Evolutionary conservation across 148 eudicot species (phyloP).

Genomic region (Agrostemma githago): DNA sequence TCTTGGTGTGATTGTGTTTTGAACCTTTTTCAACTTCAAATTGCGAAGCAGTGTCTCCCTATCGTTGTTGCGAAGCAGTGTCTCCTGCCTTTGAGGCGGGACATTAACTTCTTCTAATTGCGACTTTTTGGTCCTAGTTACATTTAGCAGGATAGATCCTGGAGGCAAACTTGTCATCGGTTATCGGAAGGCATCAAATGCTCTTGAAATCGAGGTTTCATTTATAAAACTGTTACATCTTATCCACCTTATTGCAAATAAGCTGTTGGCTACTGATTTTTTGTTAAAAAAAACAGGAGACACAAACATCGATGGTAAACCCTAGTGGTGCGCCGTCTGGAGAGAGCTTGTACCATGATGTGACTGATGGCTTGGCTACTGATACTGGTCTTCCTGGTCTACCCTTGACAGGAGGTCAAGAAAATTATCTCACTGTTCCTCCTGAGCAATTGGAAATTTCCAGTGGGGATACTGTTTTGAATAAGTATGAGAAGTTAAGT

Average conservation of each 20-base stretch:
- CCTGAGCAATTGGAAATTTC: constrained; percentile 26
- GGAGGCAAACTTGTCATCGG: constrained; percentile 91
- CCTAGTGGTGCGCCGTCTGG: constrained; percentile 45
- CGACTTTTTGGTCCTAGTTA: constrained; percentile 42
- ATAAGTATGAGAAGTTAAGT: constrained; percentile 42
- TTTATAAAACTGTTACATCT: constrained; percentile 9
- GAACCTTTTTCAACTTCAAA: background rate
- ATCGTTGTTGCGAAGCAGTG: background rate
- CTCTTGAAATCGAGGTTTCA: constrained; percentile 59
- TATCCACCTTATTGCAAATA: background rate
- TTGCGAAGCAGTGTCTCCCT: background rate
- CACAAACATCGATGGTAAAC: constrained; percentile 32
- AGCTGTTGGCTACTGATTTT: constrained; percentile 11
- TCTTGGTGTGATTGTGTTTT: background rate
- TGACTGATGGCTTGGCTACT: constrained; percentile 35
- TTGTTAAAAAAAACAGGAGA: constrained; percentile 44
- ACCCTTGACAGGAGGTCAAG: constrained; percentile 21
- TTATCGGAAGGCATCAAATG: constrained; percentile 64
- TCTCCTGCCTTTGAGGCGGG: background rate
- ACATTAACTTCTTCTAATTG: constrained; percentile 7
- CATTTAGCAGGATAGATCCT: constrained; percentile 88
- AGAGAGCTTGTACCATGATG: constrained; percentile 45
- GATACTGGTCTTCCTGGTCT: constrained; percentile 35
- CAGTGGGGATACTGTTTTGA: constrained; percentile 29
- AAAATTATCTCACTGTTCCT: constrained; percentile 19